Percentiles rank a stretch among this genome's conserved stretches.
phyloP scores from a whole-genome alignment of 495 filamentous ascomycete species.

The Cercophora scortea region DNA sequence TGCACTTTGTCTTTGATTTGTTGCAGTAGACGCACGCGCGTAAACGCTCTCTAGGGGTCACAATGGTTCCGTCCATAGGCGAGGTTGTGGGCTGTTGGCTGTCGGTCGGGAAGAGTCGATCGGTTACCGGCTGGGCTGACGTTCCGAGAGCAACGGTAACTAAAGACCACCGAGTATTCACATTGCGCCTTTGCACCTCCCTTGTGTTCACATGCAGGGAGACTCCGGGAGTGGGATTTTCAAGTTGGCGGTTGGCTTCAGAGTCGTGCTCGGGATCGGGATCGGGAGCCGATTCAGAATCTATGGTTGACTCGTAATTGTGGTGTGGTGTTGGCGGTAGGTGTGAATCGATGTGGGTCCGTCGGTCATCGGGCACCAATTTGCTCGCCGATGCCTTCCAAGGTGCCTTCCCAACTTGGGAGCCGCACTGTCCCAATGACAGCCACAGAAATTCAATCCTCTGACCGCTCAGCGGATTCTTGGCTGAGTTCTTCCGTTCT shows the following conservation, averaged over 20 bases:
- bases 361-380: not conserved
- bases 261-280: not conserved
- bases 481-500: too few relatives aligned
- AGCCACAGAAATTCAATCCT: too few relatives aligned
- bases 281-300: not conserved
- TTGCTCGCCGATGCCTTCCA: not conserved
- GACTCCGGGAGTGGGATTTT: not conserved
- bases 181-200: too few relatives aligned
- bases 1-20: conserved; percentile 12
- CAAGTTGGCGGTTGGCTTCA: not conserved
- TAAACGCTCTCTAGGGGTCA: not conserved
- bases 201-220: not conserved
- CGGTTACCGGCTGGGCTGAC: too few relatives aligned
- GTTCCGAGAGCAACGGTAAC: too few relatives aligned
- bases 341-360: not conserved
- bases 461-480: too few relatives aligned
- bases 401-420: too few relatives aligned
- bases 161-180: too few relatives aligned
- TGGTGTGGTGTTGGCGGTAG: too few relatives aligned
- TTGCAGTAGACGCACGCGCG: conserved; percentile 12
- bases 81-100: not conserved
- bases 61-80: not conserved
- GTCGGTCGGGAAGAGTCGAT: not conserved
- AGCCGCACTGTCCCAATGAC: too few relatives aligned
- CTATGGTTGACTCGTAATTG: too few relatives aligned